Evolutionary conservation across 768 basidiomycete species (phyloP), one percentile per base, ranked within the genome.

Genomic region (Lactarius deliciosus): DNA sequence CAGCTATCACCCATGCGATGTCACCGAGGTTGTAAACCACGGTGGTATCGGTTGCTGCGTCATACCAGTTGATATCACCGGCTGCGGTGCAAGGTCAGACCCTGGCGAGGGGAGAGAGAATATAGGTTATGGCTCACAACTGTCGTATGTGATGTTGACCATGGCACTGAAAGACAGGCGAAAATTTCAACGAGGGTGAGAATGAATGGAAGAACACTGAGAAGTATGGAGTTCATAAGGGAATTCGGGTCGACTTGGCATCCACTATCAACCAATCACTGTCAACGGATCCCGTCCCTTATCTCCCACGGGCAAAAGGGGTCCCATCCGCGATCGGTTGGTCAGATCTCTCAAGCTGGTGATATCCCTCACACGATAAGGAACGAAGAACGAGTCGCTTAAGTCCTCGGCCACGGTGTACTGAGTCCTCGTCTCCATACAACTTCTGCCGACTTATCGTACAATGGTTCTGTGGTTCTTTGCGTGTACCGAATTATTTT

Each of bases 1-100:
- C 85, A 4, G 85, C 76, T 62, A 95, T 78, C 50, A 86, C 79
- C 89, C 87, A 89, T 7, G 87, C 83, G 57, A 89, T 85, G 75
- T 89, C 85, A 64, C 88, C 88, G 55, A 86, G 78, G 73, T 85
- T 82, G 78, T 84, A 86, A 38, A 81, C 76, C 25, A 72, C 73
- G 8, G 75, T 70, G 1, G 9, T 30, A 1, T 47, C 63, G 9
- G 54, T 65, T 55, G 63, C 64, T 58, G 76, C 71, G 61, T 74
- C 72, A 60, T 69, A 70, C 71, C 70, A 78, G 18, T 72, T 13
- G n/a, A 83, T 72, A 65, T 79, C 78, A 10, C 76, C 79, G 38
- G 82, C 81, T 82, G 70, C 1, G 43, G 55, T 34, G 40, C 45
- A 34, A 32, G 2, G 45, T 61, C 40, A 50, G 30, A 50, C 54